A percentile compares a stretch with the other conserved stretches of the same genome.
Conservation (phyloP, 495 filamentous ascomycete species). For the Lasiosphaeris hirsuta region DNA sequence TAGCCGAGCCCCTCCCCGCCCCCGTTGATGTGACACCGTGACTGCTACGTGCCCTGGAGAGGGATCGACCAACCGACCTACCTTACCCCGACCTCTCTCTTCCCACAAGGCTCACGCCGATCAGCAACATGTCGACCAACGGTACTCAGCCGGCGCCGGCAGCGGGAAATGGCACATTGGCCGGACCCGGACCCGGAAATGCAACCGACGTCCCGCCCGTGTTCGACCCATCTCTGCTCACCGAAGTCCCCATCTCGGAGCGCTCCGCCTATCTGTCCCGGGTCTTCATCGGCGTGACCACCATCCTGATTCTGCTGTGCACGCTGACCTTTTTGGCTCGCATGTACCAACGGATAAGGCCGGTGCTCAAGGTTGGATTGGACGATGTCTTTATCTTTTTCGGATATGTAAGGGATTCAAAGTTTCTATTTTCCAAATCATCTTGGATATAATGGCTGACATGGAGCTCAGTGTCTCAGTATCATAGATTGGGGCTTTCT, state of each 20-base stretch:
- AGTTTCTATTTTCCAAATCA: neutral
- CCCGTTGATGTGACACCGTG: too few relatives aligned
- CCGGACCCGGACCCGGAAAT: too few relatives aligned
- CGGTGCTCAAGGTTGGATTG: slow-evolving; percentile 25
- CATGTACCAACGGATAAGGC: slow-evolving; percentile 22
- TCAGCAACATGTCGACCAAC: too few relatives aligned
- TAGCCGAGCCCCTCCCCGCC: too few relatives aligned
- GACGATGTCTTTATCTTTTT: slow-evolving; percentile 25
- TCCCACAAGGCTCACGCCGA: too few relatives aligned
- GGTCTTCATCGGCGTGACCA: slow-evolving; percentile 17
- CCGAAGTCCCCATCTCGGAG: slow-evolving; percentile 42
- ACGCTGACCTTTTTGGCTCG: slow-evolving; percentile 19
- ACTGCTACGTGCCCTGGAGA: too few relatives aligned
- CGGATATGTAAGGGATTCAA: slow-evolving; percentile 20
- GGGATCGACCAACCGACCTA: too few relatives aligned
- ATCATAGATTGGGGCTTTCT: slow-evolving; percentile 23
- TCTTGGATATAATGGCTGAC: neutral
- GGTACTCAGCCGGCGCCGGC: too few relatives aligned
- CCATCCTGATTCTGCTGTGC: slow-evolving; percentile 18
- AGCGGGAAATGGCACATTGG: too few relatives aligned
- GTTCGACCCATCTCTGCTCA: slow-evolving; percentile 45
- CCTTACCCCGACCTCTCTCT: too few relatives aligned
- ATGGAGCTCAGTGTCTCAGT: slow-evolving; percentile 16
- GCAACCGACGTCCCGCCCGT: slow-evolving; percentile 10
- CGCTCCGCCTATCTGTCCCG: slow-evolving; percentile 28